Conservation (phyloP, 495 filamentous ascomycete species). For the Choiromyces venosus region DNA sequence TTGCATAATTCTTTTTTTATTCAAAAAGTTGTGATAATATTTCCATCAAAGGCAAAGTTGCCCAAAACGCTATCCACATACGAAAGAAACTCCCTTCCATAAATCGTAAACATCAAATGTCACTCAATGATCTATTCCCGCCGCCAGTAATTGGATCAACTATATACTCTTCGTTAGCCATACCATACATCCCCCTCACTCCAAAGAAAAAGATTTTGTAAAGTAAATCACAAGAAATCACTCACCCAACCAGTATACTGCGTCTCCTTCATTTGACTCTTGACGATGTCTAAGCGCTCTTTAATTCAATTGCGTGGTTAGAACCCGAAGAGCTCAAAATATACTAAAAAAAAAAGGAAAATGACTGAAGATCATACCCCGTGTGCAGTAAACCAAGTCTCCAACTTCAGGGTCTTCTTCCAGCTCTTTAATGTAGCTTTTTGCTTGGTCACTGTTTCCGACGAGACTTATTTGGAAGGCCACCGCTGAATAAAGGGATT, state of each 20-base stretch:
- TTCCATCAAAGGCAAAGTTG: not conserved
- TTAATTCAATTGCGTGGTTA: not conserved
- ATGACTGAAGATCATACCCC: conserved; percentile 10
- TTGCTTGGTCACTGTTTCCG: conserved; percentile 15
- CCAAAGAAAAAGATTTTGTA: not conserved
- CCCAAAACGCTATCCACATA: not conserved
- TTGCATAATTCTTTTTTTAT: not conserved
- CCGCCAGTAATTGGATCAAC: not conserved
- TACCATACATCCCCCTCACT: not conserved
- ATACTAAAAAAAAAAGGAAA: too few species aligned
- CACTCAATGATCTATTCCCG: not conserved
- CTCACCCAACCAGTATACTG: not conserved
- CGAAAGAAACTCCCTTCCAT: not conserved
- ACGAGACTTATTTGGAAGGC: conserved; percentile 35
- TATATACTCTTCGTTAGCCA: not conserved
- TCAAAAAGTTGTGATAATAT: not conserved
- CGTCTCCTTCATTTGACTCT: not conserved
- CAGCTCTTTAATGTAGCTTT: conserved; percentile 18
- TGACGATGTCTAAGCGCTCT: not conserved
- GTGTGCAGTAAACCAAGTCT: conserved; percentile 31
- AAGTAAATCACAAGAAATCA: not conserved
- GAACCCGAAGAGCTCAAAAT: not conserved
- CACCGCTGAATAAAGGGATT: conserved; percentile 15
- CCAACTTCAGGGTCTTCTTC: conserved; percentile 10
- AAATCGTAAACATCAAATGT: not conserved